Evolutionary conservation across 2,329 filamentous ascomycete species (phyloP).

Genomic region (Nakataea oryzae): DNA sequence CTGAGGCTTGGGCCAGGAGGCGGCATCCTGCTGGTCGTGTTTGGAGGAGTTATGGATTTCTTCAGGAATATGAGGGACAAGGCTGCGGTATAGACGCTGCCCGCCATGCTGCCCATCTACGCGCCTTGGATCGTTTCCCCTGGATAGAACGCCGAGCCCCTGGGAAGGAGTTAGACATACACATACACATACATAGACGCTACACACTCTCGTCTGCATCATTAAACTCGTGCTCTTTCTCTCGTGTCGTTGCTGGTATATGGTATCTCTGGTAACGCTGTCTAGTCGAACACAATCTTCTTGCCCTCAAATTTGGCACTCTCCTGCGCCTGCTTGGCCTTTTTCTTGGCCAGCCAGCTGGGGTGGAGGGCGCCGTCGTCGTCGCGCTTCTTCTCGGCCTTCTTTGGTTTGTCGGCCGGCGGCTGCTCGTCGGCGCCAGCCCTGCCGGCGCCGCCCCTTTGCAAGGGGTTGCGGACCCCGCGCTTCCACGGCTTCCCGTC

Average conservation of each 20-base stretch:
- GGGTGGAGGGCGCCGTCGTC: constrained; percentile 44
- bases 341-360: constrained; percentile 54
- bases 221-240: no score
- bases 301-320: constrained; percentile 42
- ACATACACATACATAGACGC: no score
- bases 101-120: no score
- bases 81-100: neutral
- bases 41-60: constrained; percentile 85
- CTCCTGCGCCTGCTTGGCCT: constrained; percentile 45
- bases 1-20: constrained; percentile 59
- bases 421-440: constrained; percentile 2
- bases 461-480: constrained; percentile 26
- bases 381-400: constrained; percentile 11
- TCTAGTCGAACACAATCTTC: constrained; percentile 45
- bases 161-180: no score
- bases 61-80: constrained; percentile 55
- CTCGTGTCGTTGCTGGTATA: no score
- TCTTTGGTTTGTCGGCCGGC: constrained; percentile 8
- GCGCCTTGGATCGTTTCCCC: no score
- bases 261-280: no score
- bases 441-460: constrained; percentile 9
- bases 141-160: no score
- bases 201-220: no score
- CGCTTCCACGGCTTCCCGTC: constrained; percentile 42
- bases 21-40: constrained; percentile 71